Conservation (phyloP, 2,329 filamentous ascomycete genomes). For the Ophiostoma pallidulum region DNA sequence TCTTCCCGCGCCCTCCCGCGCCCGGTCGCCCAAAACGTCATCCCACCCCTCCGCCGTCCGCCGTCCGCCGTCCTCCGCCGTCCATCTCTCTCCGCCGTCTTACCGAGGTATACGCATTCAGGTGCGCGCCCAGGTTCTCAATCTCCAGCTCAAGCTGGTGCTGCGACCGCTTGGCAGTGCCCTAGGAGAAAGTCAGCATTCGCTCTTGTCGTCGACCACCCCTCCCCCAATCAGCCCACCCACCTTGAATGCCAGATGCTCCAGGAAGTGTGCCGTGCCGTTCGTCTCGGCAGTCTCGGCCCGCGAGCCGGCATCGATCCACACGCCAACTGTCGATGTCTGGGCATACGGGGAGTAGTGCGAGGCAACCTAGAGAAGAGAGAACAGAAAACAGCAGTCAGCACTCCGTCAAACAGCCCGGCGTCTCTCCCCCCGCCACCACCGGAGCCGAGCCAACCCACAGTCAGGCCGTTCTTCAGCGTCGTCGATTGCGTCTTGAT, state of each 20-base stretch:
- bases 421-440: slow-evolving; percentile 18
- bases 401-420: too few species aligned
- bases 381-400: too few species aligned
- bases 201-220: background rate
- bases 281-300: slow-evolving; percentile 98
- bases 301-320: slow-evolving; percentile 97
- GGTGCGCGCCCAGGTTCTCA: slow-evolving; percentile 98
- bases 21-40: too few species aligned
- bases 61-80: too few species aligned
- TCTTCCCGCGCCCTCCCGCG: too few species aligned
- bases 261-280: slow-evolving; percentile 98
- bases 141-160: slow-evolving; percentile 98
- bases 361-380: slow-evolving; percentile 98
- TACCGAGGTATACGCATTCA: slow-evolving; percentile 99
- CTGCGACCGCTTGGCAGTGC: slow-evolving; percentile 87
- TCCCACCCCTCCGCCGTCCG: too few species aligned
- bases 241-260: slow-evolving; percentile 99
- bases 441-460: slow-evolving; percentile 31
- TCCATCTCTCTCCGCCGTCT: slow-evolving; percentile 12
- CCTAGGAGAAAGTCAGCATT: slow-evolving; percentile 39
- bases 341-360: slow-evolving; percentile 98
- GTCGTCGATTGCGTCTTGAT: slow-evolving; percentile 93
- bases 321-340: slow-evolving; percentile 95
- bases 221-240: background rate
- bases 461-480: slow-evolving; percentile 93